phyloP scores from a whole-genome alignment of 1,139 yeast genomes.

The Geotrichum klebahnii region DNA sequence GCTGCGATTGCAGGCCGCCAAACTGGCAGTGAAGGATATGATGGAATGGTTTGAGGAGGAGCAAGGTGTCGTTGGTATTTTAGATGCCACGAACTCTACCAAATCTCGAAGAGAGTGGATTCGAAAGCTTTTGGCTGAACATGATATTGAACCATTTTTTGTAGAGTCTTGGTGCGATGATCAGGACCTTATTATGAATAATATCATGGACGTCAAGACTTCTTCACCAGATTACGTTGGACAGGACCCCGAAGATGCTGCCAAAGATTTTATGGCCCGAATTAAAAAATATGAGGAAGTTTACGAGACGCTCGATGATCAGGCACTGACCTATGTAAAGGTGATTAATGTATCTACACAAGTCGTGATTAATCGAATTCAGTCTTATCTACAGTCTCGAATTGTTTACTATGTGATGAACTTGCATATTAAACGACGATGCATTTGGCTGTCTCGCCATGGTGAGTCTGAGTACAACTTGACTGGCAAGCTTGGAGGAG shows the following conservation, averaged over 20 bases:
- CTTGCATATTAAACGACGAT: conserved; percentile 84
- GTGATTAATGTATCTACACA: conserved; percentile 83
- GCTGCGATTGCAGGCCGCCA: conserved; percentile 65
- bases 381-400: conserved; percentile 83
- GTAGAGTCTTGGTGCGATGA: conserved; percentile 91
- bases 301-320: conserved; percentile 65
- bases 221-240: conserved; percentile 84
- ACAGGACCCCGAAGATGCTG: conserved; percentile 66
- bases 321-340: conserved; percentile 75
- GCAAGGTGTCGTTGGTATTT: conserved; percentile 82
- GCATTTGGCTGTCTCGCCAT: conserved; percentile 89
- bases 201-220: conserved; percentile 79
- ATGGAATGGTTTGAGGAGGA: conserved; percentile 79
- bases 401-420: conserved; percentile 96
- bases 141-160: conserved; percentile 81
- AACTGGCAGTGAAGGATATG: conserved; percentile 74
- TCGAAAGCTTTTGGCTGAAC: conserved; percentile 56
- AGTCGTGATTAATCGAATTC: conserved; percentile 80
- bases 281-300: conserved; percentile 67
- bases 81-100: conserved; percentile 86
- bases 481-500: conserved; percentile 95
- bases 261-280: conserved; percentile 64
- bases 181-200: conserved; percentile 67
- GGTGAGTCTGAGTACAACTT: conserved; percentile 91
- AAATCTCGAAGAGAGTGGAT: conserved; percentile 65